phyloP scores from a whole-genome alignment of 805 yeast genomes.

The Suhomyces tanzawaensis region DNA sequence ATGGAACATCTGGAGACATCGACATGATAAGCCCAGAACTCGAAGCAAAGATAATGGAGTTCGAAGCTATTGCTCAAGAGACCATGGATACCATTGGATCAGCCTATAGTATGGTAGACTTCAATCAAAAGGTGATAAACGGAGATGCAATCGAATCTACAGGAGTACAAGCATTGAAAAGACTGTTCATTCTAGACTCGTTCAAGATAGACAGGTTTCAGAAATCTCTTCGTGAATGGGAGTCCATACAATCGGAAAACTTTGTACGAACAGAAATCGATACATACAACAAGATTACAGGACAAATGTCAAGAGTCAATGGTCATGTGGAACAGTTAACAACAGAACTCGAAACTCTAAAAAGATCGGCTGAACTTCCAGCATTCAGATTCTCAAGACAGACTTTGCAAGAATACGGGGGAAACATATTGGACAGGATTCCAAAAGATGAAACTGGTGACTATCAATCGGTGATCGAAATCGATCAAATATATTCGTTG shows the following conservation, averaged over 20 bases:
- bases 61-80: constrained; percentile 1
- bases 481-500: constrained; percentile 28
- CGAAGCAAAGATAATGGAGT: not conserved
- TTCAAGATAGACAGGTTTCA: constrained; percentile 32
- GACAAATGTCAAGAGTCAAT: constrained; percentile 28
- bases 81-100: constrained; percentile 1
- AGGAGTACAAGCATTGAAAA: constrained; percentile 6
- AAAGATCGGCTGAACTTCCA: constrained; percentile 11
- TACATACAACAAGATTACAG: constrained; percentile 30
- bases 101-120: not conserved
- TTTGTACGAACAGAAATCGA: constrained; percentile 23
- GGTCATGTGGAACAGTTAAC: constrained; percentile 20
- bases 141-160: not conserved
- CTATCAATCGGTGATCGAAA: constrained; percentile 9
- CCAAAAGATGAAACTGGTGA: constrained; percentile 13
- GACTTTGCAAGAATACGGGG: constrained; percentile 26
- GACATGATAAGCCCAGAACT: not conserved
- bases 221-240: constrained; percentile 29
- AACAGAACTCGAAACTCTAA: constrained; percentile 22
- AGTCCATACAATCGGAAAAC: constrained; percentile 14
- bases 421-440: constrained; percentile 18
- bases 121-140: not conserved
- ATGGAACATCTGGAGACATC: too few relatives aligned
- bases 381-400: constrained; percentile 22
- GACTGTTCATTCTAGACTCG: constrained; percentile 32